phyloP scores from a whole-genome alignment of 2,329 filamentous ascomycete species.

The Helicocarpus griseus region DNA sequence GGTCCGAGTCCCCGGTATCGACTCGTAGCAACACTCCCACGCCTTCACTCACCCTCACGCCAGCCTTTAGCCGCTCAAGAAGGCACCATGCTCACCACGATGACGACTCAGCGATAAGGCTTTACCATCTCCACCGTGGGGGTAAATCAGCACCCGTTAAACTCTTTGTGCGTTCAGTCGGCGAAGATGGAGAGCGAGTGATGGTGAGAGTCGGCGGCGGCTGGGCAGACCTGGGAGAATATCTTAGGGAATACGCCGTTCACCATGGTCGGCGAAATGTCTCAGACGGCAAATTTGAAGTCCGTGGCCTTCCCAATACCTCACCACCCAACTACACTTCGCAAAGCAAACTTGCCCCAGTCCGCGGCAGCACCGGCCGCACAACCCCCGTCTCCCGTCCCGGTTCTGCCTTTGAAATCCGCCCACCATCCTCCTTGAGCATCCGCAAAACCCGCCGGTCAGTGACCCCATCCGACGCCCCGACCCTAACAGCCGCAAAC shows the following conservation, averaged over 20 bases:
- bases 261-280: constrained; percentile 73
- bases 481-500: constrained; percentile 19
- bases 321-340: constrained; percentile 12
- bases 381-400: constrained; percentile 28
- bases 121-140: constrained; percentile 82
- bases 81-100: constrained; percentile 26
- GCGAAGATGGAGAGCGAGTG: constrained; percentile 79
- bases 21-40: constrained; percentile 48
- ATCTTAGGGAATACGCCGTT: constrained; percentile 82
- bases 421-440: constrained; percentile 29
- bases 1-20: constrained; percentile 25
- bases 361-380: constrained; percentile 17
- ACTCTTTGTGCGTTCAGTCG: constrained; percentile 85
- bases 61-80: constrained; percentile 35
- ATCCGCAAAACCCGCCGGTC: constrained; percentile 30
- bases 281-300: constrained; percentile 46
- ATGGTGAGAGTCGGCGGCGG: constrained; percentile 97
- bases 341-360: constrained; percentile 6
- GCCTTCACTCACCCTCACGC: constrained; percentile 60
- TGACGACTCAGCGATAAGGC: constrained; percentile 66
- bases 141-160: constrained; percentile 85
- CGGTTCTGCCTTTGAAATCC: constrained; percentile 25
- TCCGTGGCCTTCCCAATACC: constrained; percentile 38
- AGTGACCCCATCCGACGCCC: constrained; percentile 22
- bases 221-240: constrained; percentile 96